These are phyloP conservation scores for Microstegium vimineum DNA, from an alignment of 176 grass and related monocot species.

Conservation along the genomic window DNA sequence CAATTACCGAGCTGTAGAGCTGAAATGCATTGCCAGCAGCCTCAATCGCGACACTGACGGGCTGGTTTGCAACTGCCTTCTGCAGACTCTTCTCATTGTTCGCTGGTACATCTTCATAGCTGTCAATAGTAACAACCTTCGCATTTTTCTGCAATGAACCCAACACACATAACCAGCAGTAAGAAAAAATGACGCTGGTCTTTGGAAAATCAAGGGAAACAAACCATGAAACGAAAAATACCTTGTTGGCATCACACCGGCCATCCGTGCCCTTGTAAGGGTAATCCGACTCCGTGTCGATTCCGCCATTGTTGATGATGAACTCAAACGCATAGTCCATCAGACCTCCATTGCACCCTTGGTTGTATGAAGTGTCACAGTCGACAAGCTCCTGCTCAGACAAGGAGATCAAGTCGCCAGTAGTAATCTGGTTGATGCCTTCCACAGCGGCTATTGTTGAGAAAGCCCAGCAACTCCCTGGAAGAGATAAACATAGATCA, in stretches of 20 bases:
- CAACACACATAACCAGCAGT: neutral
- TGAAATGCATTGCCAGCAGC: constrained; percentile 67
- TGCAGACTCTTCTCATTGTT: constrained; percentile 62
- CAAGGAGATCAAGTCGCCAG: constrained; percentile 53
- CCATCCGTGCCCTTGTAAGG: constrained; percentile 53
- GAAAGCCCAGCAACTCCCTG: constrained; percentile 92
- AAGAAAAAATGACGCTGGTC: neutral
- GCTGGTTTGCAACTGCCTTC: constrained; percentile 77
- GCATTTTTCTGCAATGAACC: constrained; percentile 65
- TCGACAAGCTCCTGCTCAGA: constrained; percentile 92
- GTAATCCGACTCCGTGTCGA: constrained; percentile 63
- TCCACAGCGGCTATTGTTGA: constrained; percentile 77
- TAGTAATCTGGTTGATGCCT: constrained; percentile 73
- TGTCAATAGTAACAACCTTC: constrained; percentile 63
- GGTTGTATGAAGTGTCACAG: constrained; percentile 79
- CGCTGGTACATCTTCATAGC: constrained; percentile 65
- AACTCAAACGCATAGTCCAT: constrained; percentile 91
- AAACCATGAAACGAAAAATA: constrained; percentile 6
- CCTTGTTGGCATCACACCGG: constrained; percentile 58
- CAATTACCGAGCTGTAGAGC: constrained; percentile 62
- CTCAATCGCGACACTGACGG: constrained; percentile 80
- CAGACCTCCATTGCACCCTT: constrained; percentile 86
- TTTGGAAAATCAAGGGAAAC: neutral
- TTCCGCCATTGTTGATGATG: constrained; percentile 78
- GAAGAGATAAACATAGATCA: constrained; percentile 18